Percentiles rank a stretch among this genome's conserved stretches.
These are phyloP conservation scores for Nicotiana rustica DNA, from an alignment of 305 asterid species.

Conservation along the genomic window DNA sequence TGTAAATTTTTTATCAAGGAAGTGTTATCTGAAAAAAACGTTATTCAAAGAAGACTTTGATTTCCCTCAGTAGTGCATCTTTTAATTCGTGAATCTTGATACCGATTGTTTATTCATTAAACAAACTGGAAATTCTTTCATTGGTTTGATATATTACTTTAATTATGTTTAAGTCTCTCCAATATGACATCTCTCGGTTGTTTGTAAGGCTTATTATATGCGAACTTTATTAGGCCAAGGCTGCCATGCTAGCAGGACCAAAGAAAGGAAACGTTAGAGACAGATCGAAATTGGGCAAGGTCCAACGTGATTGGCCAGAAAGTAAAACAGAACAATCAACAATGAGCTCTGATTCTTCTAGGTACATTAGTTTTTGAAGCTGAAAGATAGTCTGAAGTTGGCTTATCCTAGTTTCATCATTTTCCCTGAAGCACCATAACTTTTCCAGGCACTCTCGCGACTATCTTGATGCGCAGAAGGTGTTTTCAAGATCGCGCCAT, in stretches of 20 bases:
- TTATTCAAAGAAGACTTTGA: neutral
- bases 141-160: neutral
- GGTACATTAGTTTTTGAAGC: slow-evolving; percentile 50
- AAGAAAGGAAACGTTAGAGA: slow-evolving; percentile 81
- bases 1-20: slow-evolving; percentile 3
- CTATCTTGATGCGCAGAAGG: slow-evolving; percentile 82
- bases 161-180: neutral
- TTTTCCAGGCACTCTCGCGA: slow-evolving; percentile 68
- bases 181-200: slow-evolving; percentile 30
- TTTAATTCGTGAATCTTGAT: neutral
- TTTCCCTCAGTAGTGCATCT: neutral
- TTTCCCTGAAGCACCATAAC: slow-evolving; percentile 39
- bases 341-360: slow-evolving; percentile 64
- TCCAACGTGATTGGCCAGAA: slow-evolving; percentile 66
- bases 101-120: slow-evolving; percentile 10
- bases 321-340: slow-evolving; percentile 59
- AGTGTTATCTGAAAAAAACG: neutral
- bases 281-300: slow-evolving; percentile 66
- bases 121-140: neutral
- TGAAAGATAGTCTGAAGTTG: slow-evolving; percentile 25
- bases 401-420: slow-evolving; percentile 21
- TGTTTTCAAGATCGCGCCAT: slow-evolving; percentile 64
- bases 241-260: slow-evolving; percentile 80
- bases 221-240: slow-evolving; percentile 72
- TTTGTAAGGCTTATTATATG: slow-evolving; percentile 42